Evolutionary conservation across 2,329 filamentous ascomycete species (phyloP), one percentile per base, ranked within the genome.

Genomic region (Sporothrix phasma): DNA sequence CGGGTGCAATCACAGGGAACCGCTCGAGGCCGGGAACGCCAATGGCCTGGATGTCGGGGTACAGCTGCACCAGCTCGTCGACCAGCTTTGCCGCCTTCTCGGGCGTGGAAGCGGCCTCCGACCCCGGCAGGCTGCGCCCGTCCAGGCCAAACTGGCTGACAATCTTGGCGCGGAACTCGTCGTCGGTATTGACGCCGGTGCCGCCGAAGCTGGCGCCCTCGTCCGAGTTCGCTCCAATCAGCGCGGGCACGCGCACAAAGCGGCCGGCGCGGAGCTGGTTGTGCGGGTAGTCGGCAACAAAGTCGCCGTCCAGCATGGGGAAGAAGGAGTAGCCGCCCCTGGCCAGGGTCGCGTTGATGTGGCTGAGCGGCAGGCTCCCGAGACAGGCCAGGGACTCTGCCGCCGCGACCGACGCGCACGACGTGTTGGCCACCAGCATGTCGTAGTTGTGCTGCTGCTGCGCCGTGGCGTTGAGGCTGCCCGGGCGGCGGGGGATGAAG

Each of bases 181-280:
- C 77, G 11, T 77, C 80, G 1, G 79, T 83, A 70, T 86, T 81
- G 66, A 87, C 79, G 17, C 79, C 80, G 5, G 66, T 71, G 11
- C 79, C 77, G 0, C 17, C 22, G 0, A 58, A 58, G 39, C 63
- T 58, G 1, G 39, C 26, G 34, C 75, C 87, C 71, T 90, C 87
- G 68, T 89, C 87, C 1, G 80, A 81, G 71, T 88, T 89, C 41
- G 80, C 80, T 6, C 88, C 87, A 39, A 80, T 75, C 6, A 90
- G 77, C 0, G 80, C 81, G 45, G 75, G 87, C 0, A 89, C 83
- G 61, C 83, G 79, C 64, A 88, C 81, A 67, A 88, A 88, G 19
- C 79, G 78, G 54, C 85, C 85, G 5, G 78, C 72, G 1, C 75
- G 73, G 5, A 89, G 74, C 68, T 86, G 82, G 6, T 78, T 72